Evolutionary conservation across 345 rosid genomes (phyloP), one percentile per base, ranked within the genome.

Genomic region (Hibiscus tridactylites): DNA sequence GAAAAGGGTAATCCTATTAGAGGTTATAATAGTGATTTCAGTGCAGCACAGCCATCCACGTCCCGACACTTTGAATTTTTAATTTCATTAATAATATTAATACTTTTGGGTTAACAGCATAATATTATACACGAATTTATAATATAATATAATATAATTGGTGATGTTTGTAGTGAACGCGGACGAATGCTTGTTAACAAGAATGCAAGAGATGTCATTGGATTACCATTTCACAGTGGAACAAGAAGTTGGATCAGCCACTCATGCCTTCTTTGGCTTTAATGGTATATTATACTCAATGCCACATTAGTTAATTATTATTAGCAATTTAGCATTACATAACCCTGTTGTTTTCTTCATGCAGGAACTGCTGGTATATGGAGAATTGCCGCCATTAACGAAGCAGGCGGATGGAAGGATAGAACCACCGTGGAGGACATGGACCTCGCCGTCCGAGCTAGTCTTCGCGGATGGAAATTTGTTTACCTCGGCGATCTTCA

Each of bases 151-250:
- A 21, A 21, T 21, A 31, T 31, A 2, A 31, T 31, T 6, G 44
- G 9, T 39, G 17, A 17, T 17, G 3, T 54, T 17, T 54, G 9
- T 8, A 54, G 99, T 95, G 54, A 95, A 95, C 67, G 64, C 99
- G 50, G 76, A 92, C 31, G 99, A 95, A 78, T 95, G 99, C 81
- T 78, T 95, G 80, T 76, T 95, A 90, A 90, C 99, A n/a, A 89
- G 99, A 79, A 92, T 95, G 99, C 99, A 95, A 80, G 99, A 95
- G 82, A 95, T 96, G 99, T 96, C 99, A 9, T 67, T 96, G 82
- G 99, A 96, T 76, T 96, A 96, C 73, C 99, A 96, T 82, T 96
- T 96, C 65, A 96, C 84, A 1, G 99, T 96, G 71, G 99, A 96
- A 77, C 99, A 96, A 79, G 99, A 96, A 88, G 99, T 96, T 26